phyloP scores from a whole-genome alignment of 176 grass and related monocot species.

The Sorghum bicolor region DNA sequence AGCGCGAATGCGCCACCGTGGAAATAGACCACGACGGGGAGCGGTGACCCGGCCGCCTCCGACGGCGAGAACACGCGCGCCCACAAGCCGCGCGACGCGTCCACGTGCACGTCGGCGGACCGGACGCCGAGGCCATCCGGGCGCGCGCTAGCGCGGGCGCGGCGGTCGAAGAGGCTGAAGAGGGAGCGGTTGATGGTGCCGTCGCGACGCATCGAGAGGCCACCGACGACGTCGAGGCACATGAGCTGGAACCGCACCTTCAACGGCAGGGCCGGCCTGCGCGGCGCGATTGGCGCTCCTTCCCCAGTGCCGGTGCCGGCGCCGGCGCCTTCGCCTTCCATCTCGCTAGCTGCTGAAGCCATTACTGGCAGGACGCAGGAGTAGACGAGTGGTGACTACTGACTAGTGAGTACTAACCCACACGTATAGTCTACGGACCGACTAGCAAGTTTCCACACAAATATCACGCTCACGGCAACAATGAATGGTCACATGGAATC shows the following conservation, averaged over 20 bases:
- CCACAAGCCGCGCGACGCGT: slow-evolving; percentile 38
- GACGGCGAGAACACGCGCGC: slow-evolving; percentile 43
- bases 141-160: not conserved
- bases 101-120: slow-evolving; percentile 48
- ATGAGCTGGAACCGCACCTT: slow-evolving; percentile 32
- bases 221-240: not conserved
- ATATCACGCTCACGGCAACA: not conserved
- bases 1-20: slow-evolving; percentile 70
- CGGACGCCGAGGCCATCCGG: slow-evolving; percentile 38
- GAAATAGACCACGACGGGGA: slow-evolving; percentile 55
- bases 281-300: not conserved
- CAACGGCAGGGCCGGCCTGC: slow-evolving; percentile 35
- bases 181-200: slow-evolving; percentile 54
- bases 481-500: not conserved
- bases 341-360: not conserved
- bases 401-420: not conserved
- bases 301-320: not conserved
- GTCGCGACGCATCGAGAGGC: slow-evolving; percentile 38
- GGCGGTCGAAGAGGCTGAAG: slow-evolving; percentile 44
- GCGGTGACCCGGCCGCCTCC: not conserved
- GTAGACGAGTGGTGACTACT: no score
- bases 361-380: no score
- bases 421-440: not conserved
- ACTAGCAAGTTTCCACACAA: not conserved
- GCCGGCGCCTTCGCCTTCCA: not conserved